A percentile compares a stretch with the other conserved stretches of the same genome.
These are phyloP conservation scores for Colletotrichum sp. DNA, from an alignment of 2,329 filamentous ascomycete species.

Conservation along the genomic window DNA sequence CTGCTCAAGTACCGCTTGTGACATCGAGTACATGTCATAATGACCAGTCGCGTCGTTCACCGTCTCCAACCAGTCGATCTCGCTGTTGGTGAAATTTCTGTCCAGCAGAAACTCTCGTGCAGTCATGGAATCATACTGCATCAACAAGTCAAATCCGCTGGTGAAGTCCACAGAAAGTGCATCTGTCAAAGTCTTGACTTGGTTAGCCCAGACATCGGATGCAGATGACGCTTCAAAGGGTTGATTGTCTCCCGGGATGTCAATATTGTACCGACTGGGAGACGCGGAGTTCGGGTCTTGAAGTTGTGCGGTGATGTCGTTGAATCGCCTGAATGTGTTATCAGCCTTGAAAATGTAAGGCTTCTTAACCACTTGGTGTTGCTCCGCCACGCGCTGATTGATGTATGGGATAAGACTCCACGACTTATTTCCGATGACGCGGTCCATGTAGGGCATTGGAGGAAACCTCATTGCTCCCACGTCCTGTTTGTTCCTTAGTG, in stretches of 20 bases:
- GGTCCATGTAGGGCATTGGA: conserved; percentile 33
- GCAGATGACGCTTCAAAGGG: conserved; percentile 19
- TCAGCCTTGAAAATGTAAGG: conserved; percentile 24
- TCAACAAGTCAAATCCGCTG: conserved; percentile 23
- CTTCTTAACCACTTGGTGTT: conserved; percentile 21
- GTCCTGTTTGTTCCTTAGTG: conserved; percentile 28
- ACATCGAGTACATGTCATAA: conserved; percentile 26
- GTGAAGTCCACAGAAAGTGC: conserved; percentile 21
- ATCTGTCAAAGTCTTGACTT: conserved; percentile 9
- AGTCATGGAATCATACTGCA: conserved; percentile 25
- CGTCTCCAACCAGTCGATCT: conserved; percentile 34
- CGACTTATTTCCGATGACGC: conserved; percentile 23
- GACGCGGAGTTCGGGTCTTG: conserved; percentile 9
- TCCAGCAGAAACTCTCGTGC: conserved; percentile 25
- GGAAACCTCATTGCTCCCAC: conserved; percentile 47
- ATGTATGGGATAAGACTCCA: conserved; percentile 27
- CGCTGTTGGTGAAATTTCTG: conserved; percentile 29
- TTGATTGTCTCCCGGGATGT: conserved; percentile 19
- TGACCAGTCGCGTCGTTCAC: conserved; percentile 27
- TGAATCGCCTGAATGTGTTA: conserved; percentile 25
- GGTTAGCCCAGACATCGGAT: not conserved
- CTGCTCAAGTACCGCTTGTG: conserved; percentile 25
- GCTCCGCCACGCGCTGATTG: conserved; percentile 14
- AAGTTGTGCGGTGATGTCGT: conserved; percentile 15
- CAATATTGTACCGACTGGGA: conserved; percentile 10